Evolutionary conservation across 2,329 filamentous ascomycete species (phyloP).

Genomic region (Sarocladium kiliense): DNA sequence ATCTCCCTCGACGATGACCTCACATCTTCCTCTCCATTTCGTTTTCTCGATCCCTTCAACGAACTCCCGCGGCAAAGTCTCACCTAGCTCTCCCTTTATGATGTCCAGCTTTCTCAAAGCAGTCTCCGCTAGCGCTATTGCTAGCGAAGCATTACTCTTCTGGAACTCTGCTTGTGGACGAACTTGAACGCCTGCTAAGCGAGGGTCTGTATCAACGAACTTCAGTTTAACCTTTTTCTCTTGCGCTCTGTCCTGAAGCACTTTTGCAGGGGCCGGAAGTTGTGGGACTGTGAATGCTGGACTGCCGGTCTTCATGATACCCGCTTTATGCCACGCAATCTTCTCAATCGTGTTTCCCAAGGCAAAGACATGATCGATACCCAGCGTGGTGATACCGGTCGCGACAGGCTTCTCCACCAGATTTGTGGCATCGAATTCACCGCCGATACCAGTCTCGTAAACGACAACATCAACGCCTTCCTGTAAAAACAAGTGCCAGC

Average conservation of each 20-base stretch:
- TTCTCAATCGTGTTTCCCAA: conserved; percentile 58
- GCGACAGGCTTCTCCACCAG: conserved; percentile 53
- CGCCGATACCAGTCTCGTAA: conserved; percentile 63
- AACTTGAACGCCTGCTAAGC: conserved; percentile 41
- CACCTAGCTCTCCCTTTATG: conserved; percentile 16
- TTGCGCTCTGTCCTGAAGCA: conserved; percentile 43
- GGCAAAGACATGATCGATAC: conserved; percentile 62
- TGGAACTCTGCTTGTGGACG: conserved; percentile 52
- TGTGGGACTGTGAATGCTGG: conserved; percentile 56
- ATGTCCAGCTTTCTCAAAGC: conserved; percentile 41
- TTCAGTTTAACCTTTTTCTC: conserved; percentile 46
- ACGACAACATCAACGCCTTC: conserved; percentile 59
- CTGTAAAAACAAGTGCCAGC: conserved; percentile 60
- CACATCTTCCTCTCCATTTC: conserved; percentile 75
- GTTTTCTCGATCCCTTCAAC: conserved; percentile 68
- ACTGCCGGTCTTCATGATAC: conserved; percentile 59
- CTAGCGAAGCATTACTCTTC: conserved; percentile 51
- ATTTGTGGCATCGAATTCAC: conserved; percentile 66
- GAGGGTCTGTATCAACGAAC: conserved; percentile 40
- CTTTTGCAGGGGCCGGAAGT: conserved; percentile 35
- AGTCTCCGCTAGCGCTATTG: conserved; percentile 46
- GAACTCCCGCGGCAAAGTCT: conserved; percentile 57
- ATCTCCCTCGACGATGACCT: conserved; percentile 46
- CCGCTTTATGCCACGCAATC: conserved; percentile 72
- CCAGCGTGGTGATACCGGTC: conserved; percentile 59